Base-by-base conservation (phyloP, 163 green algal species). In the Trebouxiophyceae sp. region DNA sequence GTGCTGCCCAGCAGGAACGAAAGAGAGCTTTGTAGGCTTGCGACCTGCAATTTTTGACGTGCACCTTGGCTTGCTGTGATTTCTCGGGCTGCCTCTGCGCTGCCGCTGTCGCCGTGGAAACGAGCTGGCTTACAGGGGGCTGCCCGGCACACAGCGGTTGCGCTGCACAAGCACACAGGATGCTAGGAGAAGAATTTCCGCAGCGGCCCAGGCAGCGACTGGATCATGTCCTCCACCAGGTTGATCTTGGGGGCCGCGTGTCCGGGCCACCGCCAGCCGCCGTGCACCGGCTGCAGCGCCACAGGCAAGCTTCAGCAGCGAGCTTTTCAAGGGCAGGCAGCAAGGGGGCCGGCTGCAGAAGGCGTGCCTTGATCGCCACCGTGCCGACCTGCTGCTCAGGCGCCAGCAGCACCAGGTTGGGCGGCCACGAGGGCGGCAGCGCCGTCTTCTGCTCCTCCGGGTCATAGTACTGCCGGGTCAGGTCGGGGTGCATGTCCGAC, bases 391-490 rank as follows among this genome's bases (percentile, higher is more conserved):
- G n/a, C n/a, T n/a, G n/a, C n/a, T n/a, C n/a, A n/a, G n/a, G n/a
- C n/a, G n/a, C n/a, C n/a, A n/a, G n/a, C n/a, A n/a, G n/a, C 39
- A 50, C 39, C 39, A 50, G 39, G 39, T 50, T 50, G 39, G 39
- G 39, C 39, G 39, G 39, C 12, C 12, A 50, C 12, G 39, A n/a
- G 39, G 19, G 12, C 39, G 12, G 39, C 39, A 50, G 39, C 12
- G 39, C 12, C 39, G 19, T 16, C 39, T 50, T 50, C 12, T 16
- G 12, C 12, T 50, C 39, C 39, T 50, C 39, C 12, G 12, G 12
- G 39, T 50, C 39, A 16, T 50, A 50, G 12, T n/a, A 16, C 39
- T 12, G 12, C 39, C 39, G 39, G 12, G 12, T 12, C 39, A 50
- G 39, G 39, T 50, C 19, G 39, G 39, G 39, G 12, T 12, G 19